Evolutionary conservation across 2,329 filamentous ascomycete species (phyloP).

Genomic region (Mycosphaerella sp.): DNA sequence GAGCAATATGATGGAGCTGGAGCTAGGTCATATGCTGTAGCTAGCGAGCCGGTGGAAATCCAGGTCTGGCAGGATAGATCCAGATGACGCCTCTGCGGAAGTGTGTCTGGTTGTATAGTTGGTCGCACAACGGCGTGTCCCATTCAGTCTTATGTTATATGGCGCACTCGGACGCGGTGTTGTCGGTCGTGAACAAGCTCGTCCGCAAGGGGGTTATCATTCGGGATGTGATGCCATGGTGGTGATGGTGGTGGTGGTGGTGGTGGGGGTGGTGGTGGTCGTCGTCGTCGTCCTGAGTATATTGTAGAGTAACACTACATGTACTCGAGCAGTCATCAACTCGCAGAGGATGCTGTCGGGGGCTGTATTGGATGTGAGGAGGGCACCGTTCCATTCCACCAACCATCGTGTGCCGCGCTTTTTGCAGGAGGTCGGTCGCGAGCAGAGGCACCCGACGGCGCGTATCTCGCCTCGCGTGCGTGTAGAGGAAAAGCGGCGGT

Average conservation of each 20-base stretch:
- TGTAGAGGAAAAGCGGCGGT: neutral
- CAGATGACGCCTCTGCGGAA: neutral
- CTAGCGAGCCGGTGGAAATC: neutral
- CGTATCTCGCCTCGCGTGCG: neutral
- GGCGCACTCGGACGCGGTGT: neutral
- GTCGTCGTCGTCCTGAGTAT: neutral
- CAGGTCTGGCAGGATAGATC: neutral
- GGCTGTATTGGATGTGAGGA: neutral
- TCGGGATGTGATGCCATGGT: neutral
- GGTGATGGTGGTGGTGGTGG: too few species aligned
- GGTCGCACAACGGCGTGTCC: neutral
- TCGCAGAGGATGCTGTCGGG: neutral
- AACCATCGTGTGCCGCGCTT: neutral
- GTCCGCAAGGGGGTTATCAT: neutral
- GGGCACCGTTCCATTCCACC: too few species aligned
- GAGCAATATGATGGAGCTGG: slow-evolving; percentile 3
- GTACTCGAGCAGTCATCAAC: neutral
- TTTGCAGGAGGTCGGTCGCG: neutral
- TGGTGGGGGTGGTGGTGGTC: too few species aligned
- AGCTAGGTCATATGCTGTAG: slow-evolving; percentile 11
- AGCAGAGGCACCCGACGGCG: neutral
- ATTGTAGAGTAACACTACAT: neutral
- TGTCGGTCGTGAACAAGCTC: neutral
- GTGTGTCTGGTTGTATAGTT: neutral
- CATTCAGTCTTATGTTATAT: neutral